Base-by-base conservation (phyloP, 192 early-diverging fungal genomes). In the Chytriomyces hyalinus region DNA sequence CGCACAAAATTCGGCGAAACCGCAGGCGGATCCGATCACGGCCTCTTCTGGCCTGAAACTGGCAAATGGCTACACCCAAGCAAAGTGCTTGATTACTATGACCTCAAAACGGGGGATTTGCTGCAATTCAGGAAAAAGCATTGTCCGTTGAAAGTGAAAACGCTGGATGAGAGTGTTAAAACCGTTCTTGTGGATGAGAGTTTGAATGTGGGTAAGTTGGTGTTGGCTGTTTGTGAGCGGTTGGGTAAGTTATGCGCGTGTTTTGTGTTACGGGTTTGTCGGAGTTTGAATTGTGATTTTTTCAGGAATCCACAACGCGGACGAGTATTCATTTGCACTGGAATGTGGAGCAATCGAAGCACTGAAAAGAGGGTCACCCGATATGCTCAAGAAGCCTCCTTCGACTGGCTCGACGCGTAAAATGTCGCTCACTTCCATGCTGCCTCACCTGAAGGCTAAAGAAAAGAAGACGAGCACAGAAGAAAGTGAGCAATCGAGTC, bases 41-140 rank as follows among this genome's bases (percentile, higher is more conserved):
- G 84, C 13, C 81, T 90, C 49, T 73, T 85, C 47, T 84, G 80
- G 76, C 88, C 86, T 9, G 88, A 86, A 7, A 69, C 74, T 43
- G 81, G 85, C 22, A 86, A 85, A 79, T 90, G 89, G 89, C 81
- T 90, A 17, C 62, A 66, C 17, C 72, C 82, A 11, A 75, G 68
- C 46, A 89, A 88, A 72, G 70, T 87, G n/a, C 73, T 90, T 17
- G 89, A 88, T 59, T 88, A 79, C 63, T 90, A 90, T 76, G 88
- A 90, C 53, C 66, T 90, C 8, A 87, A 82, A 72, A 76, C 82
- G 6, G 87, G 87, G 11, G 89, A 90, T 63, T 47, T 74, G 11
- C 77, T 90, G 1, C 87, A 90, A 71, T 89, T 83, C 71, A 84
- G 86, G 46, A 90, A 90, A 72, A 90, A 89, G 75, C 88, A 89